Evolutionary conservation across 2,329 filamentous ascomycete genomes (phyloP).

Genomic region (Alternaria viburni): DNA sequence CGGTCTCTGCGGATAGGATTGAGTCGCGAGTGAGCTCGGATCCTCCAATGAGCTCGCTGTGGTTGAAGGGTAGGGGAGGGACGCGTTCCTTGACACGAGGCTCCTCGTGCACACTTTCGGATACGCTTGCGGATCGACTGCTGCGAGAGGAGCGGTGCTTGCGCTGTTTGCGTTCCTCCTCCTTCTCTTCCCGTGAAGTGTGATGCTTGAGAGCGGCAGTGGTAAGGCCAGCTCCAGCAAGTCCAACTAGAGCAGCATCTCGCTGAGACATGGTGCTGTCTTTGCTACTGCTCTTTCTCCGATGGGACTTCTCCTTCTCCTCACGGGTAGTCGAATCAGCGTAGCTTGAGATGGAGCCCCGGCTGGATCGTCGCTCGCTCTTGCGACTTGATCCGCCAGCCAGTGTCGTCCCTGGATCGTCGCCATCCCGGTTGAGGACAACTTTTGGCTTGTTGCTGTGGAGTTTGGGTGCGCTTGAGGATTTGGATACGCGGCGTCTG

Average conservation of each 20-base stretch:
- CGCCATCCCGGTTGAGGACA: conserved; percentile 63
- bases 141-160: conserved; percentile 57
- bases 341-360: conserved; percentile 54
- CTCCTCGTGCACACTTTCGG: conserved; percentile 62
- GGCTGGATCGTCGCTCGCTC: conserved; percentile 59
- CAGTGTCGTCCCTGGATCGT: conserved; percentile 64
- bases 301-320: conserved; percentile 51
- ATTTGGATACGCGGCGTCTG: conserved; percentile 64
- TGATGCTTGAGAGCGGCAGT: conserved; percentile 68
- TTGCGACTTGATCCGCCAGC: conserved; percentile 62
- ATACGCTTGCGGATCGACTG: conserved; percentile 59
- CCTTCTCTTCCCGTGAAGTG: conserved; percentile 63
- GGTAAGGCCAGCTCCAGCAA: conserved; percentile 63
- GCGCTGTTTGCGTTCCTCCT: conserved; percentile 52
- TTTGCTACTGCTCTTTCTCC: conserved; percentile 61
- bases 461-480: conserved; percentile 66
- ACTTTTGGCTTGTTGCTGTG: conserved; percentile 63
- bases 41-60: conserved; percentile 77
- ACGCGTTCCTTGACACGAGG: conserved; percentile 59
- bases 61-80: conserved; percentile 80
- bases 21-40: conserved; percentile 90
- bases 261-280: conserved; percentile 51
- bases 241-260: conserved; percentile 62
- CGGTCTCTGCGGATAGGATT: conserved; percentile 81
- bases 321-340: conserved; percentile 52